phyloP scores from a whole-genome alignment of 2,329 filamentous ascomycete species.

The Sporothrix luriei region DNA sequence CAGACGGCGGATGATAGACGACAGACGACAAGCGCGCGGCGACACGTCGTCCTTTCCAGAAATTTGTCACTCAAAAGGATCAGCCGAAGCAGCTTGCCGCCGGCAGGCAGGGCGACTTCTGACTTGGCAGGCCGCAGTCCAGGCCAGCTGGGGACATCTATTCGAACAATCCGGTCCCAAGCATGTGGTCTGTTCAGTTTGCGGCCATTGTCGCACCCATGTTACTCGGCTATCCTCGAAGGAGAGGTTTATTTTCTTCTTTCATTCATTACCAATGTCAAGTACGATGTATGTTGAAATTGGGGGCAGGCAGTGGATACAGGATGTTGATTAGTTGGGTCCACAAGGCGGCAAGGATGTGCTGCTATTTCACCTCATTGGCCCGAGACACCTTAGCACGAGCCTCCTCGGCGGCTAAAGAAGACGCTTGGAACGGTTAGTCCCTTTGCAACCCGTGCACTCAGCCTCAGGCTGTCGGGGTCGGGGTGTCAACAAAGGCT shows the following conservation, averaged over 20 bases:
- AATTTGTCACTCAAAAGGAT: background rate
- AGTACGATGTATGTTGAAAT: too few relatives aligned
- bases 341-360: background rate
- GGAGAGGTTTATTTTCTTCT: background rate
- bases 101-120: background rate
- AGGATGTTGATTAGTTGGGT: background rate
- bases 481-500: background rate
- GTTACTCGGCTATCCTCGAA: background rate
- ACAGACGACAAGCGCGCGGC: constrained; percentile 1
- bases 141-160: background rate
- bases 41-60: background rate
- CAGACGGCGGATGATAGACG: background rate
- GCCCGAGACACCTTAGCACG: constrained; percentile 1
- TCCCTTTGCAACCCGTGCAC: background rate
- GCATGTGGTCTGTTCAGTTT: background rate
- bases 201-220: background rate
- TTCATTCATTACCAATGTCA: background rate
- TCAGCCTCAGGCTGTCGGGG: background rate
- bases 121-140: background rate
- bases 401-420: constrained; percentile 9
- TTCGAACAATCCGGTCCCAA: background rate
- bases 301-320: background rate
- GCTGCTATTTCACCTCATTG: background rate
- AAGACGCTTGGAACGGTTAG: background rate
- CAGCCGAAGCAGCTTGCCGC: constrained; percentile 7